A percentile compares a stretch with the other conserved stretches of the same genome.
These are phyloP conservation scores for Craspedostauros australis DNA, from an alignment of 108 stramenopile genomes.

Conservation along the genomic window DNA sequence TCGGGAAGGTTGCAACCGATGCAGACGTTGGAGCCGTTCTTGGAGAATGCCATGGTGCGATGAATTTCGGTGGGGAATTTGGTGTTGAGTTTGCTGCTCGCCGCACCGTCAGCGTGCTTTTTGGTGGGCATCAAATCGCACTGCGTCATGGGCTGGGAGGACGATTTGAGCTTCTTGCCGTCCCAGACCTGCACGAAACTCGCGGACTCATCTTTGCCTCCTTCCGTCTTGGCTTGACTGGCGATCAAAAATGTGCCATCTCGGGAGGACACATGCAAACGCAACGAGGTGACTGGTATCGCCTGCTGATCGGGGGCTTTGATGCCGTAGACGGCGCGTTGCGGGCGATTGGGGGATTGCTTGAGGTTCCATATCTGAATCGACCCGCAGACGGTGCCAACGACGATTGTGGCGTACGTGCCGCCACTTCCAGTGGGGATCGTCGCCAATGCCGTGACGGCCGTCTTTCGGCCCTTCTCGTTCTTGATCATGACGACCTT, in stretches of 20 bases:
- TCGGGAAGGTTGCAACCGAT: too few species aligned
- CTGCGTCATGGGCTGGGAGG: slow-evolving; percentile 29
- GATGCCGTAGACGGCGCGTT: slow-evolving; percentile 41
- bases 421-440: slow-evolving; percentile 22
- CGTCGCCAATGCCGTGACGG: slow-evolving; percentile 54
- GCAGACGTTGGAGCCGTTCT: slow-evolving; percentile 54
- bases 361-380: slow-evolving; percentile 73
- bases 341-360: slow-evolving; percentile 36
- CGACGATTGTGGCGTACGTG: slow-evolving; percentile 25
- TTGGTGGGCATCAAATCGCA: too few species aligned
- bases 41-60: slow-evolving; percentile 69
- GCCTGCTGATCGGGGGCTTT: slow-evolving; percentile 34
- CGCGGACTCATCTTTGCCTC: slow-evolving; percentile 49
- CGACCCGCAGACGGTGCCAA: slow-evolving; percentile 78
- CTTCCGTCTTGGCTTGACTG: slow-evolving; percentile 43
- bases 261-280: background rate
- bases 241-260: slow-evolving; percentile 32
- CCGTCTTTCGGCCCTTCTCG: slow-evolving; percentile 44
- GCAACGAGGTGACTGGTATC: background rate
- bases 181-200: slow-evolving; percentile 58
- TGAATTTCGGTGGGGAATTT: too few species aligned
- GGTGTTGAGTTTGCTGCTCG: too few species aligned
- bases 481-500: slow-evolving; percentile 47
- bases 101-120: too few species aligned
- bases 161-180: slow-evolving; percentile 18